phyloP scores from a whole-genome alignment of 1,284 basidiomycete species.

The Amylostereum chailletii region DNA sequence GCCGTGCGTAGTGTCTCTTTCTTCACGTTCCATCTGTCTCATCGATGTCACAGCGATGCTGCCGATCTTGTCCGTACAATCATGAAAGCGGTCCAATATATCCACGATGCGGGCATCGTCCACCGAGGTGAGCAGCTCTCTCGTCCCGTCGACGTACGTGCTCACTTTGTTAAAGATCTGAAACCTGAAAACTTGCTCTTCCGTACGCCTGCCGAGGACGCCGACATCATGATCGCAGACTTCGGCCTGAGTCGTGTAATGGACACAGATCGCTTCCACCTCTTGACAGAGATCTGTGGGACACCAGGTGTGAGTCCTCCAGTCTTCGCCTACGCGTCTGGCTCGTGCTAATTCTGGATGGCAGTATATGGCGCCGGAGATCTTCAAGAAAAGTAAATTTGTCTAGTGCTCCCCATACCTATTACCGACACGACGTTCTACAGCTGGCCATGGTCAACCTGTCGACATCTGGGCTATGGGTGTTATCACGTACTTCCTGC shows the following conservation, averaged over 20 bases:
- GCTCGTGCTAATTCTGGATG: not conserved
- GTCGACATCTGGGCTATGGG: slow-evolving; percentile 98
- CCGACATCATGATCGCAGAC: slow-evolving; percentile 96
- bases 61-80: slow-evolving; percentile 86
- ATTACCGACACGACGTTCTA: slow-evolving; percentile 8
- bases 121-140: slow-evolving; percentile 61
- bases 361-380: slow-evolving; percentile 97
- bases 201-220: slow-evolving; percentile 82
- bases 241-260: slow-evolving; percentile 90
- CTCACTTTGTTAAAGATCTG: slow-evolving; percentile 46
- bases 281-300: slow-evolving; percentile 93
- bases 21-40: slow-evolving; percentile 2
- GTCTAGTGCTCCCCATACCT: not conserved
- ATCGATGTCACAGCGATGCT: slow-evolving; percentile 59
- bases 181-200: slow-evolving; percentile 98
- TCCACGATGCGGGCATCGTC: slow-evolving; percentile 92
- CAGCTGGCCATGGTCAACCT: slow-evolving; percentile 90
- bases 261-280: slow-evolving; percentile 83
- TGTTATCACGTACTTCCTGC: slow-evolving; percentile 92
- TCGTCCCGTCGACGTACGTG: not conserved
- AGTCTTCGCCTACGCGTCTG: slow-evolving; percentile 8
- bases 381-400: slow-evolving; percentile 83
- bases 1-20: slow-evolving; percentile 42
- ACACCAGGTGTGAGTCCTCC: slow-evolving; percentile 60
- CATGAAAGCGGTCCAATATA: slow-evolving; percentile 82